Base-by-base conservation (phyloP, 495 filamentous ascomycete species). In the Annulohypoxylon moriforme region DNA sequence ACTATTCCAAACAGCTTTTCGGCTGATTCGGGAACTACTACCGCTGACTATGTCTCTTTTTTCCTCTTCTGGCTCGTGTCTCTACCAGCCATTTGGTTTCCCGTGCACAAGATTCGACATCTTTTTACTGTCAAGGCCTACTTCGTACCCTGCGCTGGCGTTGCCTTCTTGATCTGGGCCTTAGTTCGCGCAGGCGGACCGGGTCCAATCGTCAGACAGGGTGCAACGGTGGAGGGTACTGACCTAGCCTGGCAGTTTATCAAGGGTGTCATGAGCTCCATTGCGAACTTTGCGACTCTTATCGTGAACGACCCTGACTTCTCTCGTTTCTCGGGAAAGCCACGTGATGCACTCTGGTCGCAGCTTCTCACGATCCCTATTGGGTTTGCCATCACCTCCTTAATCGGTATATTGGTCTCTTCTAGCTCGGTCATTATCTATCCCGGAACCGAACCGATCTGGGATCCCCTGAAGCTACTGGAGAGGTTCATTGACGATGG, bases 331-430 rank as follows among this genome's bases (percentile, higher is more conserved):
- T 92, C 94, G 2, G 81, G 81, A 20, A 94, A 90, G 66, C 94
- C 94, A 16, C 85, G 84, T 31, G 94, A 96, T 79, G 92, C 93
- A 0, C 65, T 96, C n/a, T 96, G 92, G 93, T 91, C 94, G 11
- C 94, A 98, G 78, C 81, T 97, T 4, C 81, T 97, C 71, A 92
- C 94, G 4, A 97, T 97, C 66, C 94, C 94, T 4, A 78, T 91
- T 61, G 92, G 92, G 20, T 97, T 98, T 69, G 94, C 92, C 2
- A 76, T 97, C 53, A 97, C 94, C 14, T 95, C 92, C 7, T 94
- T 97, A 78, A 94, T 97, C 73, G 94, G 94, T 63, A 97, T 98
- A 75, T 92, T 97, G 67, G 94, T 95, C 27, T 94, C 93, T 1
- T 98, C 94, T 0, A 93, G 91, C 6, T 94, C 93, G 2, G 82